Evolutionary conservation across 306 rosid genomes (phyloP), one percentile per base, ranked within the genome.

Genomic region (Ochetophila trinervis): DNA sequence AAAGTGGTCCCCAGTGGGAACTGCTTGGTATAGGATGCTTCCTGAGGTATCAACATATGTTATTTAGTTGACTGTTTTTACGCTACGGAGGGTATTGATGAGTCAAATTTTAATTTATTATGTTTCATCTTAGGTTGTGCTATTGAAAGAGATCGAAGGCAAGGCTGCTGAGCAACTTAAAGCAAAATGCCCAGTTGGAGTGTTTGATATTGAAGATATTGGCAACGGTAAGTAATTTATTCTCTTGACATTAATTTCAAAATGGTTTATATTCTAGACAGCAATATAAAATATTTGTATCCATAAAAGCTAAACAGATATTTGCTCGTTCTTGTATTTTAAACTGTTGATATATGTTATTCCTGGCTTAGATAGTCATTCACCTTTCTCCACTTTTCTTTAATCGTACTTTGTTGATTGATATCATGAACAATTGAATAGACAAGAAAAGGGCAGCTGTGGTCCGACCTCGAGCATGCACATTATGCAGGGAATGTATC

Each of bases 21-120:
- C 99, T 69, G 94, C 93, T 72, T 93, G 99, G 99, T 93, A 90
- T 80, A 77, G 87, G 76, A 93, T 93, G 99, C 97, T 93, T 73
- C 99, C 99, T 0, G 97, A 91, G 97, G 97, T 88, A 79, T 55
- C 72, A 32, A 37, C 62, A 66, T 72, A 44, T 63, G 40, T 42
- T 23, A 19, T 57, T 51, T 36, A 49, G 55, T 24, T n/a, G 42
- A 13, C 71, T 69, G 64, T 55, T 13, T 71, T 42, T 48, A 53
- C 30, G 1, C 21, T 20, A 20, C 13, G 24, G 34, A 68, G 18
- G 40, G 36, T 64, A n/a, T 24, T 57, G 63, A 40, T 42, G 18
- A 62, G 57, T 73, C 42, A 19, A 40, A 56, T 51, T 42, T 4
- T 54, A 44, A 48, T 20, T 44, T 36, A 42, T 70, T 67, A 48